These are phyloP conservation scores for Cytospora mali DNA, from an alignment of 2,329 filamentous ascomycete species.

Conservation along the genomic window DNA sequence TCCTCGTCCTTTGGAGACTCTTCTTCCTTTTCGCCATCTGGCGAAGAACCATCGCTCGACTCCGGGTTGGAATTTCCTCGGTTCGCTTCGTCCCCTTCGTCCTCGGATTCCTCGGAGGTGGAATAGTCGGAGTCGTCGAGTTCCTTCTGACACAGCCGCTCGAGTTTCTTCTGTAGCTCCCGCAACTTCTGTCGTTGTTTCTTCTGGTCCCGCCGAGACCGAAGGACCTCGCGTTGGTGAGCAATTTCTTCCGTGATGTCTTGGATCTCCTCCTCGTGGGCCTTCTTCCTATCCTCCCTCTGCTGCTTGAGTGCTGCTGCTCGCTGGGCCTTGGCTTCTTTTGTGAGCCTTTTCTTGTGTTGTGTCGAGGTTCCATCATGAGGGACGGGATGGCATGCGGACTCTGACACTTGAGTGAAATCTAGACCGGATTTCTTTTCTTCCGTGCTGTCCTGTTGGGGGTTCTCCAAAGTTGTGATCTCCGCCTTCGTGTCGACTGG, in stretches of 20 bases:
- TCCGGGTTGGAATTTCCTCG: background rate
- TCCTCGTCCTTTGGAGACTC: background rate
- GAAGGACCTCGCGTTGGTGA: slow-evolving; percentile 14
- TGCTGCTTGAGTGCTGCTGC: slow-evolving; percentile 6
- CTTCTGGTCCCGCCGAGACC: slow-evolving; percentile 17
- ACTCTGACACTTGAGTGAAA: slow-evolving; percentile 12
- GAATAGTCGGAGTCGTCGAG: slow-evolving; percentile 8
- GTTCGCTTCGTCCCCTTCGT: slow-evolving; percentile 1
- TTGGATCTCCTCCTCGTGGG: slow-evolving; percentile 6
- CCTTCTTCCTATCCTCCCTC: slow-evolving; percentile 10
- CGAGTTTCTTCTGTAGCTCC: slow-evolving; percentile 11
- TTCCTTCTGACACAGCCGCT: slow-evolving; percentile 14
- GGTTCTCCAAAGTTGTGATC: background rate
- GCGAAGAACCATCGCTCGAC: background rate
- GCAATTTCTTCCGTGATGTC: slow-evolving; percentile 9
- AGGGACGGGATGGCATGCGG: background rate
- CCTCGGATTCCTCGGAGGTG: slow-evolving; percentile 13
- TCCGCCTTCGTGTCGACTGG: background rate
- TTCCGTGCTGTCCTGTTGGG: background rate
- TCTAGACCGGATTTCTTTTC: background rate
- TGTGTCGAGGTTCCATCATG: background rate
- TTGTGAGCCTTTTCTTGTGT: slow-evolving; percentile 12
- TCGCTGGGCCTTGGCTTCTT: slow-evolving; percentile 11
- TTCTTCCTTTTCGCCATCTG: background rate
- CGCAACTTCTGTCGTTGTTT: slow-evolving; percentile 12